phyloP scores from a whole-genome alignment of 768 basidiomycete genomes.

The Dacryopinax spathularia region DNA sequence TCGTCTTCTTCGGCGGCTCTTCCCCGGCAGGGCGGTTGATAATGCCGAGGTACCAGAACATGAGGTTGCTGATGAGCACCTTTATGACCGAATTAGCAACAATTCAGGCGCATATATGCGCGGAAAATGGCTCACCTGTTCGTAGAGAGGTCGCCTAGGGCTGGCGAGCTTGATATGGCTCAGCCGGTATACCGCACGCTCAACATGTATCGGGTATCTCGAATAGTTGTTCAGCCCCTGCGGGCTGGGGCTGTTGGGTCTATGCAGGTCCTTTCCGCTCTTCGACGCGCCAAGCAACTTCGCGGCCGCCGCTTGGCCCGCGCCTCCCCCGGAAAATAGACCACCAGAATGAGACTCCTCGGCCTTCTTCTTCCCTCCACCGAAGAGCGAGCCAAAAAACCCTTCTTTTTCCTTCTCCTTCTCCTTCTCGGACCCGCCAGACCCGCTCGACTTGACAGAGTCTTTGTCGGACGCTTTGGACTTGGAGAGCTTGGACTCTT shows the following conservation, averaged over 20 bases:
- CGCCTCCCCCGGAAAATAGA: constrained; percentile 24
- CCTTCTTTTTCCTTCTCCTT: constrained; percentile 55
- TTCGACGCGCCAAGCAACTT: constrained; percentile 75
- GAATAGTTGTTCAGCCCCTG: constrained; percentile 29
- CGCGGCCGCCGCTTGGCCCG: constrained; percentile 73
- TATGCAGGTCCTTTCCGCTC: constrained; percentile 41
- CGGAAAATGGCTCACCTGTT: constrained; percentile 54
- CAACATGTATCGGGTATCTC: constrained; percentile 95
- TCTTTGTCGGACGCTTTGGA: neutral
- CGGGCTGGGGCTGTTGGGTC: neutral
- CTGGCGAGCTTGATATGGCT: constrained; percentile 99
- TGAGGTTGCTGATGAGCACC: constrained; percentile 71
- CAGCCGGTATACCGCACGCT: constrained; percentile 90
- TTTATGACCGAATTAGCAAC: neutral
- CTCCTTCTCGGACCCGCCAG: constrained; percentile 25
- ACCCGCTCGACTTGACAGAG: neutral
- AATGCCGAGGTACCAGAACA: constrained; percentile 99
- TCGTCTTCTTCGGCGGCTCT: constrained; percentile 23
- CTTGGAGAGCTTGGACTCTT: neutral
- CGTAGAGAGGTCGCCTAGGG: constrained; percentile 87
- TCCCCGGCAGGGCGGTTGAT: constrained; percentile 49
- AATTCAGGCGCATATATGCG: neutral
- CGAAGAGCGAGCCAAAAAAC: constrained; percentile 87
- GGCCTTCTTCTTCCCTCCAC: constrained; percentile 74
- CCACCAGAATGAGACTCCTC: constrained; percentile 34